Evolutionary conservation across 306 rosid species (phyloP), one percentile per base, ranked within the genome.

Genomic region (Potentilla sterilis): DNA sequence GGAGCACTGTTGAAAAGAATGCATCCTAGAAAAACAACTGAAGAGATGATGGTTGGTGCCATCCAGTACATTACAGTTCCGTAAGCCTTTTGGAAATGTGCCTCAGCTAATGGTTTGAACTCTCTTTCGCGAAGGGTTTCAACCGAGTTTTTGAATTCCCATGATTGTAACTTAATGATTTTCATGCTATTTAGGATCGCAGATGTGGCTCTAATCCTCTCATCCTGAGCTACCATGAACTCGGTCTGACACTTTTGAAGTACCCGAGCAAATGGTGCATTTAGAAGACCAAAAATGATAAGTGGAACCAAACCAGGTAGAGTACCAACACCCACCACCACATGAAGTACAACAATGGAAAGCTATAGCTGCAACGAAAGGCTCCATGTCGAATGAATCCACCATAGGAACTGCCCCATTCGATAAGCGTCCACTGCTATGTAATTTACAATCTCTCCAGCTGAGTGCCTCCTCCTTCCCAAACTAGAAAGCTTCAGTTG

Each of bases 391-490:
- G 75, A 1, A 34, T 92, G 98, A 52, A 92, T 76, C 98, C 98
- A 92, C 92, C 92, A 89, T 16, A 90, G 91, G 67, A 85, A 90
- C 73, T 92, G 94, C 9, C 95, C 96, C 96, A 92, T 87, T 69
- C 91, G 78, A 40, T 92, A 92, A 2, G 96, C 96, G 79, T 90
- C 97, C 48, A 92, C 88, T 12, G 90, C 92, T 18, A 92, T 86
- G 67, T 90, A 92, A 41, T 90, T 90, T 75, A 87, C 96, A 34
- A 92, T 87, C 70, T 92, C 96, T 3, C 96, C 98, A 0, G 91
- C 61, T 37, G 96, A 85, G 75, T 90, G 94, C 64, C 87, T 88
- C 47, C 12, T 85, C 64, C 91, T 85, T 2, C 89, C 87, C 11
- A 83, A 62, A 78, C 84, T 88, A 1, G 98, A 93, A 75, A 93